Evolutionary conservation across 1,139 yeast genomes (phyloP).

Genomic region (Suhomyces chickasaworum): DNA sequence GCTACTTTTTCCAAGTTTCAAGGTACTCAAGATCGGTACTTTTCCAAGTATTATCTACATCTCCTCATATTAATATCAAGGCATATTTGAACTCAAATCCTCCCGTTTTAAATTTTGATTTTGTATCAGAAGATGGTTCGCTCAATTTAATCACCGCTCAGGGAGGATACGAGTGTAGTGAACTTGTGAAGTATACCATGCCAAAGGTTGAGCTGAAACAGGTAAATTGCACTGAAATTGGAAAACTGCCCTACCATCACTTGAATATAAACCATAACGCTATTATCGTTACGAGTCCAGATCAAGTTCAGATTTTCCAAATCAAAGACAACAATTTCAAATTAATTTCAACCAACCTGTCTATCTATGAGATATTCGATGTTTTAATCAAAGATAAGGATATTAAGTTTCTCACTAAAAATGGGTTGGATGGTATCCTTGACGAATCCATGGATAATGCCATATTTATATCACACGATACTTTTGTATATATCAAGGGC

Average conservation of each 20-base stretch:
- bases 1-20: slow-evolving; percentile 38
- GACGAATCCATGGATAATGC: background rate
- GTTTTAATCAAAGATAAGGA: background rate
- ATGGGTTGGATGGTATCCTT: background rate
- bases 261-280: background rate
- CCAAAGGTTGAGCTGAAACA: background rate
- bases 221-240: background rate
- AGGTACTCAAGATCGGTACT: slow-evolving; percentile 36
- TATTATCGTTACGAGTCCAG: background rate
- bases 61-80: slow-evolving; percentile 33
- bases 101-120: slow-evolving; percentile 36
- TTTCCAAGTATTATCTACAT: slow-evolving; percentile 29
- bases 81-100: slow-evolving; percentile 32
- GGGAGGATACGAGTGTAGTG: slow-evolving; percentile 45
- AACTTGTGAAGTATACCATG: slow-evolving; percentile 20
- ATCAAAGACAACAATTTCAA: background rate
- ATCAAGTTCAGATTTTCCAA: background rate
- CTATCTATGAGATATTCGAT: background rate
- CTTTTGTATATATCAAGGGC: background rate
- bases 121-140: slow-evolving; percentile 6
- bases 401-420: background rate
- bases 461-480: background rate
- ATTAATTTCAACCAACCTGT: background rate
- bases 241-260: background rate
- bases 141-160: slow-evolving; percentile 33